Evolutionary conservation across 306 rosid genomes (phyloP), one percentile per base, ranked within the genome.

Genomic region (Nissolia schottii): DNA sequence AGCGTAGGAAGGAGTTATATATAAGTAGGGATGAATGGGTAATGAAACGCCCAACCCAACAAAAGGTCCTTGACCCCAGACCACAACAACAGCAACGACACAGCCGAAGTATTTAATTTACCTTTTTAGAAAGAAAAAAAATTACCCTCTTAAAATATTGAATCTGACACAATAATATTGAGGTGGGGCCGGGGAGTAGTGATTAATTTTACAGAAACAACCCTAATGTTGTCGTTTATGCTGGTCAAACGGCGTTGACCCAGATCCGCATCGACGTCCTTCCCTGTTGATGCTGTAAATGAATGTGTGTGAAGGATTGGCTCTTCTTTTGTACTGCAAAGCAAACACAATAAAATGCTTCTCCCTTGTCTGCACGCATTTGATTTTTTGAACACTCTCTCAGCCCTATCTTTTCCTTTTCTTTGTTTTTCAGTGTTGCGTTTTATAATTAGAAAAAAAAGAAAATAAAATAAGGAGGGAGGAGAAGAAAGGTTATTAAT

Each of bases 241-340:
- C 2, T 79, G 80, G 89, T 87, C 89, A 90, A 84, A 84, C 51
- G 5, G 24, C 20, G 84, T 84, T 90, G 96, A 90, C 93, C 92
- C 71, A 82, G 90, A 89, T 89, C 86, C 85, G 76, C 45, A 63
- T 53, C 40, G 0, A 46, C 71, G 78, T 78, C 87, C 20, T 45
- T 45, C 51, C 51, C 22, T 41, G 35, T 64, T 55, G 27, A 75
- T 67, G 57, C 46, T 70, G 78, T 68, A 25, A 71, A 64, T 57
- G 28, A 45, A 45, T 45, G 20, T 45, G 19, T 0, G 18, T 43
- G 22, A 29, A n/a, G n/a, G 58, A 50, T 28, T 31, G 50, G 20
- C 56, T 66, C 74, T 29, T 73, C 49, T 67, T 74, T 81, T 81
- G 75, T 64, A 57, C 79, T 46, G 50, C 3, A 46, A n/a, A n/a